A percentile compares a stretch with the other conserved stretches of the same genome.
Evolutionary conservation across 345 rosid species (phyloP).

Genomic region (Stellera chamaejasme): DNA sequence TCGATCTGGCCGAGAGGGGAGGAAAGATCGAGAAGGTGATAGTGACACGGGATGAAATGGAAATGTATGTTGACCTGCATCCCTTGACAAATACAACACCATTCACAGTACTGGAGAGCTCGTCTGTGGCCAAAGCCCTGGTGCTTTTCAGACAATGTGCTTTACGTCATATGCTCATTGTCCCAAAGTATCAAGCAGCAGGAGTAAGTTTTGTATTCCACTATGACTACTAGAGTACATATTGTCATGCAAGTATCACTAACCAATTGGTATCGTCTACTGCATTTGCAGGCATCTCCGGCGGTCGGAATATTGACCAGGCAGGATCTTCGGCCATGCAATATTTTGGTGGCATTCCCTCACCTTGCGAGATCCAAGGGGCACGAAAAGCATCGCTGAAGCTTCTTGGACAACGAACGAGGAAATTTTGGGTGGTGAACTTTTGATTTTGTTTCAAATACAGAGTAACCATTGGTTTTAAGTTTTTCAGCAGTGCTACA

Average conservation of each 20-base stretch:
- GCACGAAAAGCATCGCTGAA: constrained; percentile 25
- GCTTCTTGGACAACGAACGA: background rate
- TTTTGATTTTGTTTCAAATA: too few relatives aligned
- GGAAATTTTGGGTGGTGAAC: too few relatives aligned
- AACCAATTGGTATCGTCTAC: background rate
- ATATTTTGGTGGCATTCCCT: constrained; percentile 70
- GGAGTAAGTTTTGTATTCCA: constrained; percentile 42
- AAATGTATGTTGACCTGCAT: constrained; percentile 81
- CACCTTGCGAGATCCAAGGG: constrained; percentile 40
- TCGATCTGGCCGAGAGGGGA: constrained; percentile 72
- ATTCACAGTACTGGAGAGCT: constrained; percentile 74
- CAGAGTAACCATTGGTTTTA: too few relatives aligned
- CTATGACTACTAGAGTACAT: background rate
- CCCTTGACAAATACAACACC: constrained; percentile 88
- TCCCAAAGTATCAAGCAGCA: constrained; percentile 62
- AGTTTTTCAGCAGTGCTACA: too few relatives aligned
- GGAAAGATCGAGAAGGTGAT: constrained; percentile 56
- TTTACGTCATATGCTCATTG: constrained; percentile 66
- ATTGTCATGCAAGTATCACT: constrained; percentile 10
- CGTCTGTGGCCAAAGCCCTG: constrained; percentile 89
- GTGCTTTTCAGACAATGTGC: constrained; percentile 80
- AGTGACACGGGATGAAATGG: constrained; percentile 68
- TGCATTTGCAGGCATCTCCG: constrained; percentile 45
- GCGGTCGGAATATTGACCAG: constrained; percentile 74
- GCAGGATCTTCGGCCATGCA: constrained; percentile 70